Evolutionary conservation across 148 eudicot genomes (phyloP), one percentile per base, ranked within the genome.

Genomic region (Beta vulgaris): DNA sequence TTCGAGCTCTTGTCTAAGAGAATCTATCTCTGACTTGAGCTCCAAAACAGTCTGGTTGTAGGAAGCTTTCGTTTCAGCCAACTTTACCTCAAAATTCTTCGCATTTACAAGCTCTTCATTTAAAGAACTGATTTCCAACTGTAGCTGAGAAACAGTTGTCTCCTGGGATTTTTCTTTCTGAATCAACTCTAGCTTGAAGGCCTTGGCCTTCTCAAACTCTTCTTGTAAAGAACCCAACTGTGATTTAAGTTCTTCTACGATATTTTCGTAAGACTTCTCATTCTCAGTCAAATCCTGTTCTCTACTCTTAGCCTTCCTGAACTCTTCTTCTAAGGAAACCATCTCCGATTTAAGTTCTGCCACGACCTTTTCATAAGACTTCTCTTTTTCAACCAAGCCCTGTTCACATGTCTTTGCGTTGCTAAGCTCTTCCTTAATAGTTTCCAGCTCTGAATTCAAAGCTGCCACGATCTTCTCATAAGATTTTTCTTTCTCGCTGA

Each of bases 241-340:
- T 25, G 60, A 78, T 32, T 88, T 82, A 66, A 90, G 82, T 65
- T 90, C 86, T 31, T 39, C 71, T 16, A 80, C 64, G 39, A 73
- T 65, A 69, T 85, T 55, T 88, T 82, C 73, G 83, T 83, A 51
- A 80, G 83, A 77, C 40, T 72, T 86, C 69, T 80, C 87, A 70
- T 89, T 89, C 74, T 84, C 87, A 10, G 78, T 78, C 19, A 87
- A 76, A 69, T 86, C 87, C 74, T 84, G 87, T 77, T 86, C 86
- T 44, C 82, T 81, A 49, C 80, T 73, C 81, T 86, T 82, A 32
- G 88, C 82, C 78, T 88, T 81, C 78, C 82, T 88, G 32, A 92
- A 71, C 73, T 90, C 89, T 67, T 82, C 83, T 74, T 83, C 75
- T 85, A 90, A 82, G 79, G 91, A 87, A 71, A 79, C 85, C 71